A percentile compares a stretch with the other conserved stretches of the same genome.
Conservation (phyloP, 2,329 filamentous ascomycete species). For the Verticillium dahliae region DNA sequence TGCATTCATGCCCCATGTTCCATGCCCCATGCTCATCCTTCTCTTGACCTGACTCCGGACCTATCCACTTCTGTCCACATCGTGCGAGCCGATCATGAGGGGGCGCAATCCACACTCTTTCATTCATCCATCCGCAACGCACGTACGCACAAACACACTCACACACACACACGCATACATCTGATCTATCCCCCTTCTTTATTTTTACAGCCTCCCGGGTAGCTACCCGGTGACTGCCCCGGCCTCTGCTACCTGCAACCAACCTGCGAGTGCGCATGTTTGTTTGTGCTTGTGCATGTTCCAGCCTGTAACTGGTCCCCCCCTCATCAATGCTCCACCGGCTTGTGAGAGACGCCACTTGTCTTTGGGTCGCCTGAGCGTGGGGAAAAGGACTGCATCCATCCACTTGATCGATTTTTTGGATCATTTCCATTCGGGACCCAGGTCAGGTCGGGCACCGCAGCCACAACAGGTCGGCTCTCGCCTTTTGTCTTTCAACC, state of each 20-base stretch:
- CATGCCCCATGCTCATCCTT: slow-evolving; percentile 3
- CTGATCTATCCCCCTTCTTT: neutral
- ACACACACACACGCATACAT: neutral
- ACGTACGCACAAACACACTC: neutral
- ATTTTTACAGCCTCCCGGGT: neutral
- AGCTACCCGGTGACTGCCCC: neutral
- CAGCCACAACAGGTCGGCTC: neutral
- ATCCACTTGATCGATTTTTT: neutral
- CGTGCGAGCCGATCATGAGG: neutral
- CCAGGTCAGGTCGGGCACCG: neutral
- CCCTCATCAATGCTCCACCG: neutral
- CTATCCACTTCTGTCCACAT: neutral
- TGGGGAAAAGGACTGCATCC: neutral
- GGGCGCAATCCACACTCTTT: neutral
- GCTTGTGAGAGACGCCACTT: neutral
- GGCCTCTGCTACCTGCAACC: neutral
- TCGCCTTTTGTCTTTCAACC: neutral
- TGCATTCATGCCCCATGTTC: neutral
- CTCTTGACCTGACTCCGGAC: slow-evolving; percentile 4
- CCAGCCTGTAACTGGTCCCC: neutral
- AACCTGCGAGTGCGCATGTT: neutral
- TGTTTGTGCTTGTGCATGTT: neutral
- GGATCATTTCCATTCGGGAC: neutral
- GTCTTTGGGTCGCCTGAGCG: neutral
- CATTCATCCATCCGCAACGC: no score